Evolutionary conservation across 2,329 filamentous ascomycete species (phyloP), one percentile per base, ranked within the genome.

Genomic region (Alternaria gaisen): DNA sequence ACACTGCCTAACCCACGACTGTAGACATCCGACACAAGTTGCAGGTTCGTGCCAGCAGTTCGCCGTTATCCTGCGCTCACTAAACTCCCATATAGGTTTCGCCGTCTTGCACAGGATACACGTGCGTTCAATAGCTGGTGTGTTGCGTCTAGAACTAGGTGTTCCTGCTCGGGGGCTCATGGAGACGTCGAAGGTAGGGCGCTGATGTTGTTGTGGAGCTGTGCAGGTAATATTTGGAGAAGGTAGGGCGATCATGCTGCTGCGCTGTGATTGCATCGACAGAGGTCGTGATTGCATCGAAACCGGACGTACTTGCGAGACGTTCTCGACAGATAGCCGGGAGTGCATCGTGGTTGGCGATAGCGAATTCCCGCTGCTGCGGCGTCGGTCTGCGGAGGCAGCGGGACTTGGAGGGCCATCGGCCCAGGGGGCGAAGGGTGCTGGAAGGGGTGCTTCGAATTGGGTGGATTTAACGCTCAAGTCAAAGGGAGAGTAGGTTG

Each of bases 41-140:
- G 72, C 65, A 26, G 71, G 64, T n/a, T 71, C 65, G 47, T 77
- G 75, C 65, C 64, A 64, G 43, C 75, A 77, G 18, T 66, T 68
- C 2, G 48, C 54, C 10, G 72, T 72, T 2, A 72, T 70, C 4
- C 65, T 62, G 28, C 70, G 66, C 14, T 52, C 59, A 4, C 67
- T 67, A 32, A 75, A 77, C 6, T 69, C 63, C 1, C 61, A 59
- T 2, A 64, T 57, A 5, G 66, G 65, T 42, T 68, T 69, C 0
- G 61, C 54, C 8, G 67, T 67, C 42, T 72, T 72, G 61, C 75
- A 77, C 3, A 76, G 59, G 26, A 68, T 65, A 54, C 75, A 77
- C 1, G 69, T 72, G 22, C 64, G 67, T 30, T 69, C 63, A 3
- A 66, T 50, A 12, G 60, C 60, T 8, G 66, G 65, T 24, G 70